Evolutionary conservation across 2,329 filamentous ascomycete species (phyloP).

Genomic region (Didymella pinodella): DNA sequence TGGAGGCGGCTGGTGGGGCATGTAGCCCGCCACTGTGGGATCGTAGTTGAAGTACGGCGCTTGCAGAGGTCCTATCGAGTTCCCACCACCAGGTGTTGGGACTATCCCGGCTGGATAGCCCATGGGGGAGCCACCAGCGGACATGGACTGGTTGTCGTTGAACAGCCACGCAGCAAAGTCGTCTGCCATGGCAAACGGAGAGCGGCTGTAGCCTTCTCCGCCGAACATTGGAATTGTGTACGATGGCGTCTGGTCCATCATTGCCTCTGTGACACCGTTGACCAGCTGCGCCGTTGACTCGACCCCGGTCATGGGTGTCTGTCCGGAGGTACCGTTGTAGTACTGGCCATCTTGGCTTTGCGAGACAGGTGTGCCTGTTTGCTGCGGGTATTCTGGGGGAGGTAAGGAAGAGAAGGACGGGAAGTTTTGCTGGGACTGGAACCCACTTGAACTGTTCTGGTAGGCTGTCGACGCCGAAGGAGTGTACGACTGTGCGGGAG

Average conservation of each 20-base stretch:
- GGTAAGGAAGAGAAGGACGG: conserved; percentile 67
- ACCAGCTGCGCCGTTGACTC: conserved; percentile 50
- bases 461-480: conserved; percentile 55
- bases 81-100: conserved; percentile 51
- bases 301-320: conserved; percentile 49
- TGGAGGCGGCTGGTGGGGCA: conserved; percentile 60
- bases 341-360: conserved; percentile 47
- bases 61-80: conserved; percentile 55
- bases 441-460: conserved; percentile 52
- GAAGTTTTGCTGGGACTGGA: conserved; percentile 68
- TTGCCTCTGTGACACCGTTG: conserved; percentile 48
- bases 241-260: conserved; percentile 57
- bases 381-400: conserved; percentile 62
- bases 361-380: conserved; percentile 47
- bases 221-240: conserved; percentile 88
- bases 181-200: conserved; percentile 85
- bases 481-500: conserved; percentile 57
- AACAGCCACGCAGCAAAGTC: conserved; percentile 89
- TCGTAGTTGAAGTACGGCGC: conserved; percentile 61
- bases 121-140: conserved; percentile 50
- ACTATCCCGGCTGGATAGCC: conserved; percentile 42
- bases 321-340: conserved; percentile 48
- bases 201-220: conserved; percentile 81
- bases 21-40: conserved; percentile 57
- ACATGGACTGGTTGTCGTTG: conserved; percentile 66